Evolutionary conservation across 129 eudicot species (phyloP), one percentile per base, ranked within the genome.

Genomic region (Ambrosia artemisiifolia): DNA sequence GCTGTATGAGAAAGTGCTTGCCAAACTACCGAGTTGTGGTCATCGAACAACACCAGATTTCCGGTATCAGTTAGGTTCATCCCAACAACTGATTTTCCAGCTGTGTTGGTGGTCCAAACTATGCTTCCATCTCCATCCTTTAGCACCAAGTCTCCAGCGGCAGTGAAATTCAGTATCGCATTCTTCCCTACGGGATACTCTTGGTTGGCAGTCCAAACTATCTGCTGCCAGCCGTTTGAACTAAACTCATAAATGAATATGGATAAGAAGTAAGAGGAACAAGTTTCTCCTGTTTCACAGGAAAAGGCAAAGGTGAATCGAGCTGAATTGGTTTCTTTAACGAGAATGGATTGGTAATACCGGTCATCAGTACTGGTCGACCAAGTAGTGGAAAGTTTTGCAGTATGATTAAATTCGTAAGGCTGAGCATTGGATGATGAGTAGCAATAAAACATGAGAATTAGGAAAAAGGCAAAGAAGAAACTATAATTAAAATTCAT

Each of bases 31-130:
- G 32, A 6, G 13, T 54, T 18, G 12, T 18, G 60, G 60, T 54
- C 32, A 54, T 54, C 30, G 32, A 17, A 54, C 30, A 54, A 54
- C 60, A 54, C 60, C 13, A 54, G 32, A 19, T 54, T 54, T 19
- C 60, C 32, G 1, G 60, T 18, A 54, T 54, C 13, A 20, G 19
- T 54, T 14, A 78, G n/a, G 17, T 71, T 64, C 73, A 78, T 9
- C 17, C 68, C 67, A 40, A 33, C 53, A 43, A 63, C 76, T 18
- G 59, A 34, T 59, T 16, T 47, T 3, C 67, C 56, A 1, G 66
- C 7, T 5, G 73, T 78, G 40, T 78, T 71, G 69, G 78, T 71
- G 7, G 69, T 30, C 82, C 78, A 78, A 40, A 32, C 78, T 28
- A 40, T 54, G 44, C 3, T 78, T 12, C 78, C 82, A 64, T 63